Evolutionary conservation across 2,329 filamentous ascomycete species (phyloP).

Genomic region (Phialophora verrucosa): DNA sequence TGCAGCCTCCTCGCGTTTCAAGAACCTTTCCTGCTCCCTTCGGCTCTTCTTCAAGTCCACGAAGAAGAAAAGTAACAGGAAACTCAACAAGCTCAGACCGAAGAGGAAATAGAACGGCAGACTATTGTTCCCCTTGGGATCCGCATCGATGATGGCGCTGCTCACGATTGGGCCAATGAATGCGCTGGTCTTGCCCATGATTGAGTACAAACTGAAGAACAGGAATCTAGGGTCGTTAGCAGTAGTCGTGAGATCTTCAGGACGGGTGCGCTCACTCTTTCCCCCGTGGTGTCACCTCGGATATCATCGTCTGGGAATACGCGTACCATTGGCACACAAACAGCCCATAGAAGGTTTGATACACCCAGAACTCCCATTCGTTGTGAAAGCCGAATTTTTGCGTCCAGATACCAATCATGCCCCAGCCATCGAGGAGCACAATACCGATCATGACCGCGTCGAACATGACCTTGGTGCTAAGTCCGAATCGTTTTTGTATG

Average conservation of each 20-base stretch:
- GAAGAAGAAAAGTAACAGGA: slow-evolving; percentile 59
- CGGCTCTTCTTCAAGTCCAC: slow-evolving; percentile 67
- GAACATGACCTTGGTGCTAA: slow-evolving; percentile 72
- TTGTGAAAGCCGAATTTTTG: slow-evolving; percentile 60
- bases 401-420: slow-evolving; percentile 65
- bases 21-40: slow-evolving; percentile 63
- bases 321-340: slow-evolving; percentile 70
- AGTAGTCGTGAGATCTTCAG: background rate
- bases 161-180: slow-evolving; percentile 74
- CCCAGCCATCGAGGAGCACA: slow-evolving; percentile 64
- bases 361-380: slow-evolving; percentile 60
- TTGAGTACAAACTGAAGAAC: slow-evolving; percentile 72
- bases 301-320: slow-evolving; percentile 74
- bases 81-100: slow-evolving; percentile 62
- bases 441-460: slow-evolving; percentile 67
- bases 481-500: slow-evolving; percentile 63
- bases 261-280: slow-evolving; percentile 55
- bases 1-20: slow-evolving; percentile 47
- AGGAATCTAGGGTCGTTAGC: slow-evolving; percentile 53
- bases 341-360: slow-evolving; percentile 65
- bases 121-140: slow-evolving; percentile 60
- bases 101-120: slow-evolving; percentile 72
- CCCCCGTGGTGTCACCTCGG: slow-evolving; percentile 69
- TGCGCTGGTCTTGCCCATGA: slow-evolving; percentile 67
- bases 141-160: slow-evolving; percentile 70